Base-by-base conservation (phyloP, 225 moss, liverwort and hornwort genomes). In the Physcomitrellopsis africana region DNA sequence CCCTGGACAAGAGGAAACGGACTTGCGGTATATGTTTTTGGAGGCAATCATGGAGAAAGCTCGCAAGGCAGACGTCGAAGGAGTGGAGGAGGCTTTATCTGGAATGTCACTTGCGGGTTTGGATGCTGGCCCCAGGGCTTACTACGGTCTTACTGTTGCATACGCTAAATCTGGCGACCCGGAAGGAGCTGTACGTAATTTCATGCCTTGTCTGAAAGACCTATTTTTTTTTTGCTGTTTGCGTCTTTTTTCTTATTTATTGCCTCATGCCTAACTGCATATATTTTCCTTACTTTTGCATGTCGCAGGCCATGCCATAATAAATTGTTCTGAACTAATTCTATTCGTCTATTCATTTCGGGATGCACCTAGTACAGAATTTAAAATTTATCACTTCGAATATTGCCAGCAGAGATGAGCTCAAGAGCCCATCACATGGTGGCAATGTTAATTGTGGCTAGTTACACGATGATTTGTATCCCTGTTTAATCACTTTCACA, bases 31-130 rank as follows among this genome's bases (percentile, higher is more conserved):
- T 41, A 86, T 92, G 89, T 95, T 99, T 74, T 51, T 99, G 86
- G 99, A 99, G 80, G 87, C 93, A 41, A 86, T 99, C 9, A 93
- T 99, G 99, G 90, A 92, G 85, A 79, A 93, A 54, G 90, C 93
- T 22, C 85, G 93, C 54, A 87, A 75, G 67, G 77, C 73, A 51
- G 93, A 99, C 60, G 74, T 92, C 10, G 94, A 93, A 11, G 95
- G 92, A 60, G 97, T 95, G 26, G 95, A 99, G 83, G 94, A 99
- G 78, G 97, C 97, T 24, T 70, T 99, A 74, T 52, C 79, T 51
- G 92, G 90, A 70, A 93, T 99, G 93, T 79, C 91, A 32, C 86
- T 95, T 32, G 93, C 95, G 19, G 97, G 97, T 44, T 83, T 99
- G 75, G 81, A 88, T 68, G 84, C 90, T 76, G 99, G 99, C 67